Base-by-base conservation (phyloP, 352 stramenopile genomes). In the Phytophthora crassamura region DNA sequence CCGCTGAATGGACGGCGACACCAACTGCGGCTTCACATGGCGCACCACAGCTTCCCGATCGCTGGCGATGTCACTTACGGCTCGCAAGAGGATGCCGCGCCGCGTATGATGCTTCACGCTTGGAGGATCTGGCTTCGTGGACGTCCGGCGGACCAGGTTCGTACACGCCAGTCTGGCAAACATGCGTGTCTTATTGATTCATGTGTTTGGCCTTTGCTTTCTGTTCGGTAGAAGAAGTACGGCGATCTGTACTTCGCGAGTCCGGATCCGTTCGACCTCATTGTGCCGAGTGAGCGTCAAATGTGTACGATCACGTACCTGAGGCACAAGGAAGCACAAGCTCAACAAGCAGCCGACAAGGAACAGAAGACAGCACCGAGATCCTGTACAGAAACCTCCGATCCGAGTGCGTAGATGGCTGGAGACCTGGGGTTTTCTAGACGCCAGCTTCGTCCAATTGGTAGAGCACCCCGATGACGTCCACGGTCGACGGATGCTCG, bases 31-130 rank as follows among this genome's bases (percentile, higher is more conserved):
- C 74, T 97, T 18, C 90, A 97, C 25, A 59, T 92, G 10, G 74
- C 81, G 4, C 81, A 93, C 48, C 73, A 90, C 49, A 84, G 84
- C 7, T 93, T 88, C 45, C 86, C 86, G 15, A 94, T 94, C 15
- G 59, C 86, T 1, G 86, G 86, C 16, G 86, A 94, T 42, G 86
- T 85, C 22, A 94, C 86, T 10, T 94, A 94, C 28, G 84, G 78
- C 10, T 76, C 69, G 12, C 58, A 83, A 14, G 67, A 87, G 6
- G 84, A 93, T 32, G 65, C 78, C 12, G 82, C 86, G 16, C 75
- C 80, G 15, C 82, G 86, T n/a, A 94, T 94, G 84, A 93, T 94
- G 86, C 54, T 94, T 15, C 86, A 94, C 51, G 86, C 86, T 18
- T 94, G 86, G 86, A 82, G 81, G 38, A 84, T 94, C 39, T 91